Evolutionary conservation across 1,284 basidiomycete species (phyloP).

Genomic region (Flammula alnicola): DNA sequence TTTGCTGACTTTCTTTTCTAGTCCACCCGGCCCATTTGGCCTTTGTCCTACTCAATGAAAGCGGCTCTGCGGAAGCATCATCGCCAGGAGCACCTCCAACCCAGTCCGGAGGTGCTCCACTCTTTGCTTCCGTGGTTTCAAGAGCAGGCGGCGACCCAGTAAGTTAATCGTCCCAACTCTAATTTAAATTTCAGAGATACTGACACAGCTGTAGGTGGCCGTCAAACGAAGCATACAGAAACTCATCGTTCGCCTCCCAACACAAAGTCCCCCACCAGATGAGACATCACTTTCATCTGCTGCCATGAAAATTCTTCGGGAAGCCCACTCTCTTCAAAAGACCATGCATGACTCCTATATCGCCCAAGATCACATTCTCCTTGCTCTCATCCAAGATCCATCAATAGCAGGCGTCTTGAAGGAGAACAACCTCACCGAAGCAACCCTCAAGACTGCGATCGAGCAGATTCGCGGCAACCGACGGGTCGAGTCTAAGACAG

Average conservation of each 20-base stretch:
- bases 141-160: conserved; percentile 82
- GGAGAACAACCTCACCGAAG: conserved; percentile 75
- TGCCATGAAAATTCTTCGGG: conserved; percentile 72
- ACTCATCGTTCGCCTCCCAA: conserved; percentile 76
- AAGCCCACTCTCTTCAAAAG: conserved; percentile 83
- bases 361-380: conserved; percentile 85
- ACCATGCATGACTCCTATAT: conserved; percentile 94
- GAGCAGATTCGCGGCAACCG: conserved; percentile 82
- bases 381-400: conserved; percentile 81
- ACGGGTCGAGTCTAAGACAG: conserved; percentile 80
- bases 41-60: conserved; percentile 75
- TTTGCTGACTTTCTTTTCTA: conserved; percentile 30
- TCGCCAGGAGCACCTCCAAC: conserved; percentile 35
- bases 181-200: no score
- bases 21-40: conserved; percentile 82
- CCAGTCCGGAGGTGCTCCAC: conserved; percentile 48
- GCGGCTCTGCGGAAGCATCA: conserved; percentile 34
- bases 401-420: conserved; percentile 72
- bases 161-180: no score
- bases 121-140: conserved; percentile 77
- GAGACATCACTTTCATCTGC: conserved; percentile 71
- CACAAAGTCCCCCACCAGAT: conserved; percentile 85
- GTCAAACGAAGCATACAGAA: conserved; percentile 72
- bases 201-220: conserved; percentile 41
- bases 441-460: conserved; percentile 79